Evolutionary conservation across 495 filamentous ascomycete species (phyloP).

Genomic region (Ramalina intermedia): DNA sequence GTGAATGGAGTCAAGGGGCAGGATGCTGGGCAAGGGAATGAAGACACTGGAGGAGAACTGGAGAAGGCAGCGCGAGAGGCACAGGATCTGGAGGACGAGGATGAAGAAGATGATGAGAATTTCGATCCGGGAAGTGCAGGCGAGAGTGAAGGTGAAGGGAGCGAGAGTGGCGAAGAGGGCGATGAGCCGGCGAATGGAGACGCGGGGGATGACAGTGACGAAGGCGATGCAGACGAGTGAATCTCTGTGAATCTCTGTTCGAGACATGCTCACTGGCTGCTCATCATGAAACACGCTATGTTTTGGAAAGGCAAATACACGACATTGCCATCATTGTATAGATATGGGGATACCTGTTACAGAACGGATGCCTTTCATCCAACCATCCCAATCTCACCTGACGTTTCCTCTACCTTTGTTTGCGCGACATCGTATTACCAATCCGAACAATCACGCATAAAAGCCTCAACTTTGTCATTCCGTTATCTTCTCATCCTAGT

Average conservation of each 20-base stretch:
- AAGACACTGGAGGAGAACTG: conserved; percentile 34
- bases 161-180: conserved; percentile 10
- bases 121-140: conserved; percentile 19
- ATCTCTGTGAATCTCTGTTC: not conserved
- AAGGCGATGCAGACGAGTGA: conserved; percentile 8
- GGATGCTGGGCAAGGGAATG: conserved; percentile 15
- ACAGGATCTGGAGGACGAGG: conserved; percentile 20
- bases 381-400: not conserved
- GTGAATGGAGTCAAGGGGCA: conserved; percentile 43
- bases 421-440: too few relatives aligned
- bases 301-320: too few relatives aligned
- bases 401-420: too few relatives aligned
- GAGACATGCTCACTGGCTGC: too few relatives aligned
- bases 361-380: conserved; percentile 1
- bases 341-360: not conserved
- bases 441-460: too few relatives aligned
- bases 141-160: conserved; percentile 22
- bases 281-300: too few relatives aligned
- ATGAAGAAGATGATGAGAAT: conserved; percentile 16
- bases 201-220: conserved; percentile 22
- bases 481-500: too few relatives aligned
- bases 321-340: too few relatives aligned
- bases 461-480: too few relatives aligned
- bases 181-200: conserved; percentile 14
- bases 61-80: conserved; percentile 56